Evolutionary conservation across 179 eudicot species (phyloP).

Genomic region (Amaranthus tricolor): DNA sequence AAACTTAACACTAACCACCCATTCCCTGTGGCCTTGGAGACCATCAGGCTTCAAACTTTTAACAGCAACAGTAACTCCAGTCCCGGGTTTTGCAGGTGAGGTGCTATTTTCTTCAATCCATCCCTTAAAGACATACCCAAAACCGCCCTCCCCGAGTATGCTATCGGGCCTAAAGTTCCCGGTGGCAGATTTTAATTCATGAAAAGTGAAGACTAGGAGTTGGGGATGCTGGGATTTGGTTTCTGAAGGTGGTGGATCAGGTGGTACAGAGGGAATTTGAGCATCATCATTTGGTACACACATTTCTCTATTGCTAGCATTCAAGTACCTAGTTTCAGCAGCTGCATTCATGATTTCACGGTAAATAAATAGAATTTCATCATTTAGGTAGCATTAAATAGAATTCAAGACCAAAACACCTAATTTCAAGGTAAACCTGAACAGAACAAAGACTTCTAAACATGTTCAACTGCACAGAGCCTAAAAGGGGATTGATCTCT

Average conservation of each 20-base stretch:
- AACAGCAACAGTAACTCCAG: constrained; percentile 45
- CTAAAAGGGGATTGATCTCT: too few relatives aligned
- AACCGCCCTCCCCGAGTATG: constrained; percentile 69
- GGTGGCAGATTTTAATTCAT: constrained; percentile 86
- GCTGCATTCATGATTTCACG: constrained; percentile 44
- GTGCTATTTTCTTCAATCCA: constrained; percentile 52
- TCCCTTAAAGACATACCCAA: constrained; percentile 48
- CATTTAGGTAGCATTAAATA: constrained; percentile 1
- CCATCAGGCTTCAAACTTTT: constrained; percentile 48
- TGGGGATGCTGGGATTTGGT: constrained; percentile 41
- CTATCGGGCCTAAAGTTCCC: constrained; percentile 96
- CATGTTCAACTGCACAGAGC: too few relatives aligned
- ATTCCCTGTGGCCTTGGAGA: constrained; percentile 49
- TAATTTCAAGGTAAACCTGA: too few relatives aligned
- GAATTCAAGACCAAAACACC: neutral
- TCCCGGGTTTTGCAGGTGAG: constrained; percentile 45
- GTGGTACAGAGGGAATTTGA: constrained; percentile 48
- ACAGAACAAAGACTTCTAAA: too few relatives aligned
- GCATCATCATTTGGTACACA: constrained; percentile 75
- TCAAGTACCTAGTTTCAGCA: constrained; percentile 78
- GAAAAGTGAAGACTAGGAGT: constrained; percentile 68
- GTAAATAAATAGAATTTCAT: neutral
- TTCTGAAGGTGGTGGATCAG: constrained; percentile 44
- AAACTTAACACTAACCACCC: constrained; percentile 49
- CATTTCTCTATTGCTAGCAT: constrained; percentile 94